A percentile compares a stretch with the other conserved stretches of the same genome.
Evolutionary conservation across 2,329 filamentous ascomycete genomes (phyloP).

Genomic region (Xylaria hypoxylon): DNA sequence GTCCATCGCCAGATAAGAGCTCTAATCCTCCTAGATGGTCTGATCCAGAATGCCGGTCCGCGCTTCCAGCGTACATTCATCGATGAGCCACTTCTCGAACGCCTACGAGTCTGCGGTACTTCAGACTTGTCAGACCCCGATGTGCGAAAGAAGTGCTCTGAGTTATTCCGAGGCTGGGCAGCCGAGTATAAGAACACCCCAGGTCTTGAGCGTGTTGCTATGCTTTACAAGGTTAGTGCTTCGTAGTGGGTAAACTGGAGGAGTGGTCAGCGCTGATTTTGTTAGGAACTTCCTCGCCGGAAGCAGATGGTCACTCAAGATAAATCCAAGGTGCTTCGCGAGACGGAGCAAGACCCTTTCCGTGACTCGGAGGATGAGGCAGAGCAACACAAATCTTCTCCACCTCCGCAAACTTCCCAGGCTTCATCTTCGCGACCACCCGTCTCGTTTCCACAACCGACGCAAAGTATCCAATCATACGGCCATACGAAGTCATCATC

Average conservation of each 20-base stretch:
- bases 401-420: conserved; percentile 39
- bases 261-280: conserved; percentile 31
- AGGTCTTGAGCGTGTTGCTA: conserved; percentile 83
- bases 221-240: conserved; percentile 72
- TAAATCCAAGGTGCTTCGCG: conserved; percentile 83
- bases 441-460: conserved; percentile 45
- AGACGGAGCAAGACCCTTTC: conserved; percentile 79
- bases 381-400: conserved; percentile 52
- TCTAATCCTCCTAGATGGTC: conserved; percentile 86
- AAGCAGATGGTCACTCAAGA: conserved; percentile 81
- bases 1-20: conserved; percentile 92
- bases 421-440: conserved; percentile 50
- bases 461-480: conserved; percentile 54
- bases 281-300: conserved; percentile 69
- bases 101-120: conserved; percentile 86
- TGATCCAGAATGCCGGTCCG: conserved; percentile 93
- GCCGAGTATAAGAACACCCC: conserved; percentile 82
- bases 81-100: conserved; percentile 91
- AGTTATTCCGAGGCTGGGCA: conserved; percentile 89
- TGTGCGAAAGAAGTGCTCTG: conserved; percentile 88
- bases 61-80: conserved; percentile 88
- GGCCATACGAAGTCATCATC: conserved; percentile 53
- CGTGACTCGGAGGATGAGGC: conserved; percentile 73
- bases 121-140: conserved; percentile 85
- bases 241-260: background rate